A percentile compares a stretch with the other conserved stretches of the same genome.
Evolutionary conservation across 1,139 yeast species (phyloP).

Genomic region (Blastobotrys niveus): DNA sequence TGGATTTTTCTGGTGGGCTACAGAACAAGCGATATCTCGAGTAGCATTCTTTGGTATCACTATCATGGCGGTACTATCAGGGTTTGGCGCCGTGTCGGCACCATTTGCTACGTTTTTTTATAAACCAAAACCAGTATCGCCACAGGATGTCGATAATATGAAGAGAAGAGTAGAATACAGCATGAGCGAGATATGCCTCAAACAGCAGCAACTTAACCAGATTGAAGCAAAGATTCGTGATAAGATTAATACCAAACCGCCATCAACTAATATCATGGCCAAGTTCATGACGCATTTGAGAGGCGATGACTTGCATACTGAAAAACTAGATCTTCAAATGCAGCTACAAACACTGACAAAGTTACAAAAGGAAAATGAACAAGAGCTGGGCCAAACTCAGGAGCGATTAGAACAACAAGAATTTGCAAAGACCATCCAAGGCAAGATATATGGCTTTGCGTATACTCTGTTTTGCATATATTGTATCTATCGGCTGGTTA

Average conservation of each 20-base stretch:
- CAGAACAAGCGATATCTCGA: constrained; percentile 25
- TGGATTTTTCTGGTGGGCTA: constrained; percentile 3
- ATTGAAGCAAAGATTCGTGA: constrained; percentile 20
- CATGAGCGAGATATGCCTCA: constrained; percentile 31
- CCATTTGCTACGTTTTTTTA: constrained; percentile 43
- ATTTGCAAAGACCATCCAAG: constrained; percentile 30
- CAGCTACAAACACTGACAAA: constrained; percentile 67
- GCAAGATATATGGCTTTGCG: constrained; percentile 27
- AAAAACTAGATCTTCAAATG: constrained; percentile 54
- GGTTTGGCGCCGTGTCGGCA: constrained; percentile 70
- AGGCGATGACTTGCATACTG: constrained; percentile 47
- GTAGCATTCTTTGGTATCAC: constrained; percentile 68
- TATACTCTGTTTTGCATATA: constrained; percentile 47
- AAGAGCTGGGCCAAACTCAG: constrained; percentile 30
- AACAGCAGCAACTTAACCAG: constrained; percentile 21
- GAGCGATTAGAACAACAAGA: constrained; percentile 28
- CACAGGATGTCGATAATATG: constrained; percentile 34
- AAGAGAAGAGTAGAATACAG: constrained; percentile 35
- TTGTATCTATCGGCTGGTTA: constrained; percentile 58
- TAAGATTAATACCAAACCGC: constrained; percentile 19
- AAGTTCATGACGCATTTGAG: constrained; percentile 26
- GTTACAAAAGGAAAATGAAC: constrained; percentile 29
- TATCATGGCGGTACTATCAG: constrained; percentile 64
- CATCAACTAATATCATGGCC: constrained; percentile 27
- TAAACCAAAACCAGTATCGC: constrained; percentile 28